phyloP scores from a whole-genome alignment of 2,329 filamentous ascomycete genomes.

The Pezicula carpinea region DNA sequence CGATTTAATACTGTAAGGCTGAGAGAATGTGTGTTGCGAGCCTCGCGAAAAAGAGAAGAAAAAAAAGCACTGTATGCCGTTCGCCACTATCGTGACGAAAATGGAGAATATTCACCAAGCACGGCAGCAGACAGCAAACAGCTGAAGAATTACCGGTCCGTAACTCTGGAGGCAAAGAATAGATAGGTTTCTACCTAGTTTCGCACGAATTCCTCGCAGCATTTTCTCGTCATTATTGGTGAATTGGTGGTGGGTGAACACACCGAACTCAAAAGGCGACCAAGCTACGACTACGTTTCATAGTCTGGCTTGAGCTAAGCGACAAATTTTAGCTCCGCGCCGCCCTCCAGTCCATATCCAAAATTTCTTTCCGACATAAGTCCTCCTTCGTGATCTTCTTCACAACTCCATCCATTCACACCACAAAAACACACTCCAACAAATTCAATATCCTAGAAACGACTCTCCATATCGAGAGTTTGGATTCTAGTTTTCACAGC shows the following conservation, averaged over 20 bases:
- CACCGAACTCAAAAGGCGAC: neutral
- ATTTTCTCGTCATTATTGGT: no score
- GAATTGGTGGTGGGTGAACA: neutral
- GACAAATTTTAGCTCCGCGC: neutral
- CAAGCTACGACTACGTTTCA: neutral
- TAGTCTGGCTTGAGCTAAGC: no score
- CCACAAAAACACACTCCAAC: conserved; percentile 5
- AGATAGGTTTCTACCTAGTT: no score
- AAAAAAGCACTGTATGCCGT: no score
- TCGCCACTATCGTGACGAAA: no score
- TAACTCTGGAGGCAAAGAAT: no score
- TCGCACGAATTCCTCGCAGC: no score
- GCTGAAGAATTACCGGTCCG: no score
- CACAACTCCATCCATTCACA: conserved; percentile 11
- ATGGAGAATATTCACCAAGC: no score
- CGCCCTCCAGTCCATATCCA: no score
- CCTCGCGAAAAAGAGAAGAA: neutral
- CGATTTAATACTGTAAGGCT: neutral
- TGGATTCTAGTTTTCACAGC: conserved; percentile 42
- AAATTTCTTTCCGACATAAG: conserved; percentile 9
- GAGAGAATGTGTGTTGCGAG: neutral
- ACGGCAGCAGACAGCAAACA: no score
- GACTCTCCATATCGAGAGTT: conserved; percentile 39
- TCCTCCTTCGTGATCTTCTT: neutral
- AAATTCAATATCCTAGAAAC: conserved; percentile 23